Conservation (phyloP, 2,329 filamentous ascomycete species). For the Periglandula ipomoeae region DNA sequence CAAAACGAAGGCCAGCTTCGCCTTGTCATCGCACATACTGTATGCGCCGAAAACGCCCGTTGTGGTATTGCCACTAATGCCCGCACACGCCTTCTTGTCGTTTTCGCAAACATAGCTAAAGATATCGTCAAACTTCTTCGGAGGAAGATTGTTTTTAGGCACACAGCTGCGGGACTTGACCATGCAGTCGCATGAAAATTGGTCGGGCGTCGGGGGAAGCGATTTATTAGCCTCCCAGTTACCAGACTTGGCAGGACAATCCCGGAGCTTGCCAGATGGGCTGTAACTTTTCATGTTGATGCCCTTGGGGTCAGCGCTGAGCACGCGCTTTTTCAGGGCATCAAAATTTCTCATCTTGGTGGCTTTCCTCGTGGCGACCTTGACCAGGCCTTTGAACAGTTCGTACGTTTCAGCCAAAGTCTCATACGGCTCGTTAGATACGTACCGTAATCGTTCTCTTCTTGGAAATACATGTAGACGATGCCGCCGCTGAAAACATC, state of each 20-base stretch:
- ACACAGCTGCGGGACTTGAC: constrained; percentile 61
- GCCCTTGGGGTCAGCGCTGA: constrained; percentile 54
- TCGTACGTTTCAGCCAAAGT: constrained; percentile 5
- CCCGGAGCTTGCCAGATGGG: constrained; percentile 57
- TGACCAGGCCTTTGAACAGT: constrained; percentile 48
- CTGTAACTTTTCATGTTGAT: constrained; percentile 60
- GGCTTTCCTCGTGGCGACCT: constrained; percentile 47
- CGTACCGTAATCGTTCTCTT: constrained; percentile 75
- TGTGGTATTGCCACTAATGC: constrained; percentile 60
- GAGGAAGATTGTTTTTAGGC: constrained; percentile 46
- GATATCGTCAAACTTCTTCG: constrained; percentile 52
- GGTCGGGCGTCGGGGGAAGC: constrained; percentile 77
- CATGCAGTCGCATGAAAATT: constrained; percentile 79
- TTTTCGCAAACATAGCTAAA: constrained; percentile 67
- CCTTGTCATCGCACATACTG: constrained; percentile 61
- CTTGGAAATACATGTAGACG: constrained; percentile 97
- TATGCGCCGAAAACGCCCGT: constrained; percentile 66
- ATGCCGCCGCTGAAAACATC: constrained; percentile 89
- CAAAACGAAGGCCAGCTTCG: too few species aligned
- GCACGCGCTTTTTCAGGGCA: constrained; percentile 60
- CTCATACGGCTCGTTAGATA: background rate
- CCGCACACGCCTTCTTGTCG: constrained; percentile 47
- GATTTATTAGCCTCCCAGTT: constrained; percentile 55
- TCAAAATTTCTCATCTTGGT: constrained; percentile 65
- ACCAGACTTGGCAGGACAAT: constrained; percentile 58